Evolutionary conservation across 768 basidiomycete species (phyloP), one percentile per base, ranked within the genome.

Genomic region (Trametes meyenii): DNA sequence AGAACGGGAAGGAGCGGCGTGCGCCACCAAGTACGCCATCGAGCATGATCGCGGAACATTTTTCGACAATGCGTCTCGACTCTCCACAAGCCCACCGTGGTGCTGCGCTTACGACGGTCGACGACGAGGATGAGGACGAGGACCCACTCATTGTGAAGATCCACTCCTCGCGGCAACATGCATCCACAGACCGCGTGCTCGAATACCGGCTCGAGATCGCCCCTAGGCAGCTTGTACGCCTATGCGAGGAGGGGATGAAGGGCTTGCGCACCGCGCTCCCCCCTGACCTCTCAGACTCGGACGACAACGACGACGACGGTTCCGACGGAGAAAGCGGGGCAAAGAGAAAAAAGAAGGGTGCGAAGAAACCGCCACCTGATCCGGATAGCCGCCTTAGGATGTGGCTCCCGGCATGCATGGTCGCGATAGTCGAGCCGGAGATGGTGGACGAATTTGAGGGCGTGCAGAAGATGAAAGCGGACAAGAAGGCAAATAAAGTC

Each of bases 341-440:
- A 12, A 69, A 62, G 42, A 67, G 36, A 49, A 73, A 71, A 58
- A 66, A 68, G 64, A 11, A 77, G 75, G 74, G 29, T 8, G 29
- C 74, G 49, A 78, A 77, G 43, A 76, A 73, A 53, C 73, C 76
- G 42, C 73, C 83, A 3, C 75, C 79, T 2, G 81, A 85, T 64
- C 87, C 87, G 0, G 74, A 77, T n/a, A 80, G 77, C 50, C 82
- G 83, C 56, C 71, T 87, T 50, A 80, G 88, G 14, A 71, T 94
- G 12, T 96, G 94, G 94, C 82, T 94, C 74, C 90, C 94, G 0
- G 92, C 89, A 23, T 86, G 81, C 55, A 88, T 96, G 80, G 82
- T 95, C 12, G 74, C 77, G 13, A 72, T 85, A 35, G 91, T 83
- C 2, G 88, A 86, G 61, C 89, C 92, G 10, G 73, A 75, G 3